Percentiles rank a stretch among this genome's conserved stretches.
Conservation (phyloP, 108 stramenopile species). For the Skeletonema grethae region DNA sequence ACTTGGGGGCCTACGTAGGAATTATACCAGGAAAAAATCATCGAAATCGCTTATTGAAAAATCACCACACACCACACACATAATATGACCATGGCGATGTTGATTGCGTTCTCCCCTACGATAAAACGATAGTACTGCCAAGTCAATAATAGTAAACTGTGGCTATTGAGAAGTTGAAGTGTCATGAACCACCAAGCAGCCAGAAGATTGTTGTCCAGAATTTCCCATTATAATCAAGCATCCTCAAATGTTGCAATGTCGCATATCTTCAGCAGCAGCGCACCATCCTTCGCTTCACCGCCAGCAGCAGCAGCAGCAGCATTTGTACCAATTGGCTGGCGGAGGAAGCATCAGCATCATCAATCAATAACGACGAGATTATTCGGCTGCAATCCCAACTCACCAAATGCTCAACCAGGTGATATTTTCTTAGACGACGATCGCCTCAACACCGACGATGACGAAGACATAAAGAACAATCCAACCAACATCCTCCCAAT, state of each 20-base stretch:
- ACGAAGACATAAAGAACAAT: not conserved
- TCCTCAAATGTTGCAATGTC: not conserved
- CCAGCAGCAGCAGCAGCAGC: not conserved
- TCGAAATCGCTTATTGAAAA: too few relatives aligned
- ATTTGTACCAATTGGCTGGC: not conserved
- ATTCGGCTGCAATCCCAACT: conserved; percentile 36
- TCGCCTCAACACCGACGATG: conserved; percentile 8
- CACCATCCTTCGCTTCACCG: not conserved
- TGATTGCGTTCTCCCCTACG: too few relatives aligned
- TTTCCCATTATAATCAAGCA: not conserved
- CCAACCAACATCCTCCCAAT: conserved; percentile 8
- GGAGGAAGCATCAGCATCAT: not conserved
- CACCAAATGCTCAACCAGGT: conserved; percentile 24
- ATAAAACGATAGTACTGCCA: too few relatives aligned
- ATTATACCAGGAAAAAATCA: too few relatives aligned
- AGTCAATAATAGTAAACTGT: too few relatives aligned
- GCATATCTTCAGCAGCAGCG: too few relatives aligned
- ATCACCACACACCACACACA: too few relatives aligned
- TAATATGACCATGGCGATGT: too few relatives aligned
- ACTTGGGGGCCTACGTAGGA: too few relatives aligned
- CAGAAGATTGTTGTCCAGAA: not conserved
- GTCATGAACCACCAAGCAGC: not conserved
- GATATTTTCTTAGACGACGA: conserved; percentile 36
- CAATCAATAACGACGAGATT: conserved; percentile 17
- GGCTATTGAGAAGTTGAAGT: not conserved